Percentiles rank a stretch among this genome's conserved stretches.
These are phyloP conservation scores for Fusarium algeriense DNA, from an alignment of 2,329 filamentous ascomycete genomes.

Conservation along the genomic window DNA sequence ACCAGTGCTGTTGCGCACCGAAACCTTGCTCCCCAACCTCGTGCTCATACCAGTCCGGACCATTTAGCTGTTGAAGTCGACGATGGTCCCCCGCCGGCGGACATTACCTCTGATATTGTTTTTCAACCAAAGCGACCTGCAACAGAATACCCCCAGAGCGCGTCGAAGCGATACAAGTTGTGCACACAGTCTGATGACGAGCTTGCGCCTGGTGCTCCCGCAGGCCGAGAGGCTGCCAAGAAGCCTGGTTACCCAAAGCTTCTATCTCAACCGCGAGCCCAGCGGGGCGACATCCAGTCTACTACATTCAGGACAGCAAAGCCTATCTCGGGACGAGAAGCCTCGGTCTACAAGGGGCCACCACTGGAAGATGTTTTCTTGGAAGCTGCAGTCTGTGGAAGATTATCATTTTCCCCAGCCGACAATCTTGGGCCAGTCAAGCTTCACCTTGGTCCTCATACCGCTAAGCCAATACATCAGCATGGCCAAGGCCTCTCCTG, in stretches of 20 bases:
- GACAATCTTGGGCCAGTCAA: neutral
- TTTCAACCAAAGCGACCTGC: constrained; percentile 13
- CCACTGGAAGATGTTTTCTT: constrained; percentile 19
- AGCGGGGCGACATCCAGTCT: constrained; percentile 47
- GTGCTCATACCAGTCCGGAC: constrained; percentile 43
- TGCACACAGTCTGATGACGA: constrained; percentile 48
- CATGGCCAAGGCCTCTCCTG: constrained; percentile 23
- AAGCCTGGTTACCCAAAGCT: constrained; percentile 32
- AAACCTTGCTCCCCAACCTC: constrained; percentile 27
- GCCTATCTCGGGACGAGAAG: neutral
- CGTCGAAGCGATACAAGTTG: constrained; percentile 28
- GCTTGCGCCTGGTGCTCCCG: constrained; percentile 30
- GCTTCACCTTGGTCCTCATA: constrained; percentile 11
- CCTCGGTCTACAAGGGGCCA: neutral
- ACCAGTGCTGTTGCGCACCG: constrained; percentile 22
- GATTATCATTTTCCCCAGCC: neutral
- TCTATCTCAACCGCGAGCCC: constrained; percentile 1
- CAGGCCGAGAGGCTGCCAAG: constrained; percentile 8
- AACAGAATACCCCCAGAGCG: constrained; percentile 8
- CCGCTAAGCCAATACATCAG: constrained; percentile 9
- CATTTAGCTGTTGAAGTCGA: constrained; percentile 18
- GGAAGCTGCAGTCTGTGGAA: constrained; percentile 45
- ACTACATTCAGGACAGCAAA: constrained; percentile 35
- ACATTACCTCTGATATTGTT: constrained; percentile 43
- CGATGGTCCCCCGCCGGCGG: constrained; percentile 35